Base-by-base conservation (phyloP, 2,329 filamentous ascomycete species). In the Albifimbria verrucaria region DNA sequence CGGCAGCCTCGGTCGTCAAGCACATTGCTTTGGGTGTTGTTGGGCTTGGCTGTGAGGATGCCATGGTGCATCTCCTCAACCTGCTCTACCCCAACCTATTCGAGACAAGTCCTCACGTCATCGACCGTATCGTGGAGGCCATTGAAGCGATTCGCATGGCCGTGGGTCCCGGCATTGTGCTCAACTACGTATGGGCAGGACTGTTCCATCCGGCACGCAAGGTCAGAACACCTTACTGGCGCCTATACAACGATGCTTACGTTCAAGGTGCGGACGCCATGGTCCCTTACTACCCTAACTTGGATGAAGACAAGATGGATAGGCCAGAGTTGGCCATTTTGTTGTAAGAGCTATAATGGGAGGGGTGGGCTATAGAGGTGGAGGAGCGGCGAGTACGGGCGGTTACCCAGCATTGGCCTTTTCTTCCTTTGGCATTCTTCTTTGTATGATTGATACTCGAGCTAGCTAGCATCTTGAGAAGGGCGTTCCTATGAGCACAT, bases 111-210 rank as follows among this genome's bases (percentile, higher is more conserved):
- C 94, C 94, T 1, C 94, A 99, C 80, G 94, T 99, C 64, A 99
- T 99, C 63, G 94, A 99, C 72, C 87, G 94, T 44, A 95, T 99
- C 61, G 89, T 99, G 58, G 95, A 99, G 72, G 94, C 95, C 49
- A 95, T 99, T 60, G 94, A 97, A 71, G 94, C 92, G 39, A 90
- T 99, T 57, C 86, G 94, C 47, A 91, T 97, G 78, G 92, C 93
- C 0, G 88, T 97, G 44, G 94, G 94, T 1, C 90, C 92, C 0
- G 94, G 94, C 3, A 77, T 95, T 21, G 90, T 97, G 32, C 88
- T 99, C 81, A 99, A 99, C 75, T 99, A 99, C 70, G 88, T 97
- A 55, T 97, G 92, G 92, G 93, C 94, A 0, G 94, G 94, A 18
- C 78, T 99, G 18, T 99, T 99, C 80, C 95, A 99, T 68, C 93